Base-by-base conservation (phyloP, 495 filamentous ascomycete species). In the Tuber brumale region DNA sequence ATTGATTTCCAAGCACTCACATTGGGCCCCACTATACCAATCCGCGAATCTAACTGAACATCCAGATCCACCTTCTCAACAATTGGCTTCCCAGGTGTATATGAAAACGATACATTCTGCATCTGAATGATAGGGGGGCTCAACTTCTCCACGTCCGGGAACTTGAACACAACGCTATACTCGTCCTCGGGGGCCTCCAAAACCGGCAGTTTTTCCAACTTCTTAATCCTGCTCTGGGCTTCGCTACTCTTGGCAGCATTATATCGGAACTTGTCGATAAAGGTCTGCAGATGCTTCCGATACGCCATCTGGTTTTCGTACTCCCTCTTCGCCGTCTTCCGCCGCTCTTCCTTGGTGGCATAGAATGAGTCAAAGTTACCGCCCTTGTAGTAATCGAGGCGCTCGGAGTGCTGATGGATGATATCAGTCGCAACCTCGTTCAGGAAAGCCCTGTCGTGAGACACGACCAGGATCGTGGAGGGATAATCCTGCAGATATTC, bases 381-480 rank as follows among this genome's bases (percentile, higher is more conserved):
- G 31, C 95, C 93, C 83, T 97, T 94, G 88, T 99, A 99, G 89
- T 99, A 98, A 85, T 99, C 95, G 48, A 99, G 88, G 41, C 95
- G 89, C 85, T 97, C 92, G 3, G 95, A 97, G 85, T 99, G 95
- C 84, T 99, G 95, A 84, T 99, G 95, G 72, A 99, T 91, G 83
- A 99, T 99, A 86, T 99, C 95, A 66, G 96, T 99, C n/a, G 95
- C 95, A 43, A 99, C 92, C 87, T 99, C 95, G 86, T 99, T 97
- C 74, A 99, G 87, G 88, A 99, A 99, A 5, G 96, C 94, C 88
- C 95, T 89, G 89, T 99, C 95, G 90, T 99, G 95, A 85, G 93
- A 97, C 76, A 99, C 95, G 72, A 99, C 96, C 14, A 99, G 89
- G 35, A 99, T 89, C 12, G 95, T 98, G 83, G 93, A 97, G 5